phyloP scores from a whole-genome alignment of 2,329 filamentous ascomycete genomes.

The Cladosporium sp. region DNA sequence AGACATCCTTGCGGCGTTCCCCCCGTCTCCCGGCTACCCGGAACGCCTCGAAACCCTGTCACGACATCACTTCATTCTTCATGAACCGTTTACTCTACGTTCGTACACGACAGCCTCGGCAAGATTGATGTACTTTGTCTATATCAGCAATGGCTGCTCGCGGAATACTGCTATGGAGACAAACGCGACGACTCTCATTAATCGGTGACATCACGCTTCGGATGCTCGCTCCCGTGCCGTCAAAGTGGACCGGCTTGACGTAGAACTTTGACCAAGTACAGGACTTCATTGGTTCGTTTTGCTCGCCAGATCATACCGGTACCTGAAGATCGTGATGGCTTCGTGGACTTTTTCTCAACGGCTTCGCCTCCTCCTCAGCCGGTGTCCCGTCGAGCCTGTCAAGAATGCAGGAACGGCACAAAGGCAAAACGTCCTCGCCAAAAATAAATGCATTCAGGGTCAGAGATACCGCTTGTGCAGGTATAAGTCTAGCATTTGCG shows the following conservation, averaged over 20 bases:
- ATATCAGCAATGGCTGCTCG: no score
- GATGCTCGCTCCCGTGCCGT: constrained; percentile 1
- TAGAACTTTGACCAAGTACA: background rate
- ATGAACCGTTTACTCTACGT: background rate
- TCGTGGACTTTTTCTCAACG: constrained; percentile 1
- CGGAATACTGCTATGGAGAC: background rate
- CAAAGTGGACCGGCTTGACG: constrained; percentile 4
- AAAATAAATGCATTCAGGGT: background rate
- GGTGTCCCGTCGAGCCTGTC: constrained; percentile 8
- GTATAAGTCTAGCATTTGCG: background rate
- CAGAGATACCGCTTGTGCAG: background rate
- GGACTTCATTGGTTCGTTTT: constrained; percentile 2
- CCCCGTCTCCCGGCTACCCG: background rate
- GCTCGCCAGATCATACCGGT: constrained; percentile 1
- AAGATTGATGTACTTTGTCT: no score
- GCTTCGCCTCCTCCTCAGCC: background rate
- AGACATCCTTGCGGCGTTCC: no score
- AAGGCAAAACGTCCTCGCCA: background rate
- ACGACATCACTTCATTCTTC: background rate
- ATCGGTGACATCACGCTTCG: constrained; percentile 7
- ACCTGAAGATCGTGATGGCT: constrained; percentile 12
- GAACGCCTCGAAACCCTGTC: background rate
- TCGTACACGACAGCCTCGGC: background rate
- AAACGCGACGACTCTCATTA: background rate
- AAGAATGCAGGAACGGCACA: background rate